A percentile compares a stretch with the other conserved stretches of the same genome.
phyloP scores from a whole-genome alignment of 1,284 basidiomycete genomes.

The Farysia itapuensis region DNA sequence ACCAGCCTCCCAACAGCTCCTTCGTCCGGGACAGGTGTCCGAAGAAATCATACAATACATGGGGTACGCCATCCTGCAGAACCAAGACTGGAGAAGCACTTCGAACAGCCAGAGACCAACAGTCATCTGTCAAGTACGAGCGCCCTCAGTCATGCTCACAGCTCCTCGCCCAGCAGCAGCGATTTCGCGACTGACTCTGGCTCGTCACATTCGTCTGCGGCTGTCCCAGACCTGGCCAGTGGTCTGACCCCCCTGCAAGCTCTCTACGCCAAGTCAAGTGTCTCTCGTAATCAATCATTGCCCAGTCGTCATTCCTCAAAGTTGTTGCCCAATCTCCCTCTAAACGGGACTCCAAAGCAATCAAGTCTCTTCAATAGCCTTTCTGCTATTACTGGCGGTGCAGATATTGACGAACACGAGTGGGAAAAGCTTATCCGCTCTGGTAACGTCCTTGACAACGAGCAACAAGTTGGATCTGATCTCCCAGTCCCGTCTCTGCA shows the following conservation, averaged over 20 bases:
- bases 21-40: conserved; percentile 28
- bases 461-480: conserved; percentile 1
- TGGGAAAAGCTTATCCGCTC: conserved; percentile 49
- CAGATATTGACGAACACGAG: conserved; percentile 45
- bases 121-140: no score
- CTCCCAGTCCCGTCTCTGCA: neutral
- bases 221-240: conserved; percentile 3
- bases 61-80: conserved; percentile 28
- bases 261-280: conserved; percentile 29
- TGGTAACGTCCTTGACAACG: conserved; percentile 27
- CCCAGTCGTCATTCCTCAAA: conserved; percentile 30
- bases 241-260: conserved; percentile 27
- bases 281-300: conserved; percentile 32
- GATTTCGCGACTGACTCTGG: conserved; percentile 1
- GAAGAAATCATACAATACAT: conserved; percentile 38
- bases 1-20: conserved; percentile 33
- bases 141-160: neutral
- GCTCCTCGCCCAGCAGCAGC: neutral
- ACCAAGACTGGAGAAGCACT: conserved; percentile 35
- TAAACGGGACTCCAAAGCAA: conserved; percentile 24
- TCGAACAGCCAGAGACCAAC: conserved; percentile 38
- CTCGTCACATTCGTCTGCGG: conserved; percentile 15
- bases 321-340: conserved; percentile 10
- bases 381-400: conserved; percentile 43
- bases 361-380: conserved; percentile 40